phyloP scores from a whole-genome alignment of 2,329 filamentous ascomycete species.

The Chrysoporthe cubensis region DNA sequence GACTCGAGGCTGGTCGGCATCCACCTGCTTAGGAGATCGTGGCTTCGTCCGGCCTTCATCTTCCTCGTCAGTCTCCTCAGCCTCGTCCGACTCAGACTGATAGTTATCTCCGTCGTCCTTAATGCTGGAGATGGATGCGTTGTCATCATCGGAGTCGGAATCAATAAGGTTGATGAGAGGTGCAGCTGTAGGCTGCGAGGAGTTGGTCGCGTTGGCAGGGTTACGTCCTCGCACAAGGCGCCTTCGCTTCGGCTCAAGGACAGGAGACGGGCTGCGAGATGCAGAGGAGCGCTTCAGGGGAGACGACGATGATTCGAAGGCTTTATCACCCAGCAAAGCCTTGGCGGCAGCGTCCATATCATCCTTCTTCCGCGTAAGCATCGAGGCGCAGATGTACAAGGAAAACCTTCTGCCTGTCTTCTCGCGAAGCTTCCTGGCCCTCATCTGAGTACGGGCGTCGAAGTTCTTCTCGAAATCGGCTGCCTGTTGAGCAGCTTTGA shows the following conservation, averaged over 20 bases:
- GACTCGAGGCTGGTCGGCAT: constrained; percentile 28
- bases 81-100: constrained; percentile 24
- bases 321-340: neutral
- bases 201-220: constrained; percentile 10
- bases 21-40: constrained; percentile 35
- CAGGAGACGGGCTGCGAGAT: constrained; percentile 21
- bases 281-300: constrained; percentile 18
- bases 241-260: constrained; percentile 20
- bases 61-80: constrained; percentile 44
- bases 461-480: constrained; percentile 22
- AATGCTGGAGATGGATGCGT: constrained; percentile 20
- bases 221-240: constrained; percentile 22
- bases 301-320: constrained; percentile 1
- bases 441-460: constrained; percentile 23
- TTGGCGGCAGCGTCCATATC: constrained; percentile 17
- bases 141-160: constrained; percentile 20
- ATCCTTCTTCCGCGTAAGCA: constrained; percentile 10
- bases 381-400: constrained; percentile 14
- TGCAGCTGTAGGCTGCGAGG: constrained; percentile 6
- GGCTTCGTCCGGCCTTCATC: constrained; percentile 37
- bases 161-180: constrained; percentile 21
- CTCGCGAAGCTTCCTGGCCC: constrained; percentile 27
- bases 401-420: constrained; percentile 11
- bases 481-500: constrained; percentile 7
- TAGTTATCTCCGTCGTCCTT: constrained; percentile 24